Base-by-base conservation (phyloP, 176 grass and related monocot species). In the Avena eriantha region DNA sequence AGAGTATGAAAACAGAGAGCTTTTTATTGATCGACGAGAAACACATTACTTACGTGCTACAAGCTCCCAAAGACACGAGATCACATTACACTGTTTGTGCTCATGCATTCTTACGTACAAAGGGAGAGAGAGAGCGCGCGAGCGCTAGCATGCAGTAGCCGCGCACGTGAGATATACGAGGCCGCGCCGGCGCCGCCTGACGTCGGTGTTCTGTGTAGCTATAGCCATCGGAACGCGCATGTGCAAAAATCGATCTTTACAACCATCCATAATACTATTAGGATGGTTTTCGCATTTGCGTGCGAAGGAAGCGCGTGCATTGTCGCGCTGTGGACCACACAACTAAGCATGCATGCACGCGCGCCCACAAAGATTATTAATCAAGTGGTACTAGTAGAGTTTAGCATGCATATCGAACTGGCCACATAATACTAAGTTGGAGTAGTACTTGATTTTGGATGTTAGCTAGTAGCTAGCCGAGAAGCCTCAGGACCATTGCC, bases 301-400 rank as follows among this genome's bases (percentile, higher is more conserved):
- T 87, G 89, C 47, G 69, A 81, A 69, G 49, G 51, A 91, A 91
- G 89, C 85, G 76, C 81, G 24, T 87, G 49, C 89, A 91, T 75
- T 75, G 80, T 39, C 66, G 23, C 57, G 1, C 73, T 43, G 50
- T 84, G 89, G 89, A 87, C 85, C 89, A 84, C 81, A 70, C 15
- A 71, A 76, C 73, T 45, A 68, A 81, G 24, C 41, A 69, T 18
- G 23, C 39, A 47, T 13, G 72, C 29, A 46, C 63, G 70, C 75
- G 77, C 51, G 73, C 73, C 84, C 67, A 83, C 84, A 67, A 48
- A 83, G 54, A 82, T 41, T 57, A 49, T 56, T 5, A 47, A 69
- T 87, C 70, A 76, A 74, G 43, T 65, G 61, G 23, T 41, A 7
- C 7, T 41, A 41, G 7, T 41, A 74, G 82, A 73, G 82, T 33